A percentile compares a stretch with the other conserved stretches of the same genome.
Evolutionary conservation across 352 stramenopile species (phyloP).

Genomic region (Aphanomyces euteiches): DNA sequence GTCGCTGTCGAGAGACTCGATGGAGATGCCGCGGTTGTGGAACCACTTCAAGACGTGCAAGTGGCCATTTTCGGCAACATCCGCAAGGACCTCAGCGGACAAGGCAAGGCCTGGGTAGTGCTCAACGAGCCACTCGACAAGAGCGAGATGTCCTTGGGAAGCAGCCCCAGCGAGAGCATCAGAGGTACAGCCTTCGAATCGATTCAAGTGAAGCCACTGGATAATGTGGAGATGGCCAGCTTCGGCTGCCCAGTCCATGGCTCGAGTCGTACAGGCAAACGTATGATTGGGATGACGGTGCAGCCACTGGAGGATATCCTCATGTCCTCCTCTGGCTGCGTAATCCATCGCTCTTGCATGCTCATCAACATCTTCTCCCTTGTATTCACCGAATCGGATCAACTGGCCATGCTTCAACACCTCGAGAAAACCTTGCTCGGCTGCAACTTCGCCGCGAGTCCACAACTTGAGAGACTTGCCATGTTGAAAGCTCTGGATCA

Average conservation of each 20-base stretch:
- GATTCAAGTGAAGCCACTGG: conserved; percentile 31
- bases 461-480: background rate
- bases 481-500: background rate
- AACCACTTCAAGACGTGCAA: conserved; percentile 33
- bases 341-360: conserved; percentile 10
- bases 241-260: conserved; percentile 39
- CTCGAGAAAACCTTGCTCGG: background rate
- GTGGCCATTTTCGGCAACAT: conserved; percentile 33
- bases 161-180: conserved; percentile 45
- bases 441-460: background rate
- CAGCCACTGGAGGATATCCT: conserved; percentile 10
- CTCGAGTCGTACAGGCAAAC: conserved; percentile 34
- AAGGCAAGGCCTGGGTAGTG: conserved; percentile 26
- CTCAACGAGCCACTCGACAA: conserved; percentile 33
- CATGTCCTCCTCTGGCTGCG: conserved; percentile 5
- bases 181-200: conserved; percentile 33
- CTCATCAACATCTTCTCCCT: background rate
- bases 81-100: conserved; percentile 1
- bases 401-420: background rate
- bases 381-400: background rate
- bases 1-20: conserved; percentile 1
- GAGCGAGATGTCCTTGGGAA: conserved; percentile 36
- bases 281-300: background rate
- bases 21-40: background rate
- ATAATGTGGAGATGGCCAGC: conserved; percentile 38